phyloP scores from a whole-genome alignment of 2,329 filamentous ascomycete species.

The Xylaria sp. region DNA sequence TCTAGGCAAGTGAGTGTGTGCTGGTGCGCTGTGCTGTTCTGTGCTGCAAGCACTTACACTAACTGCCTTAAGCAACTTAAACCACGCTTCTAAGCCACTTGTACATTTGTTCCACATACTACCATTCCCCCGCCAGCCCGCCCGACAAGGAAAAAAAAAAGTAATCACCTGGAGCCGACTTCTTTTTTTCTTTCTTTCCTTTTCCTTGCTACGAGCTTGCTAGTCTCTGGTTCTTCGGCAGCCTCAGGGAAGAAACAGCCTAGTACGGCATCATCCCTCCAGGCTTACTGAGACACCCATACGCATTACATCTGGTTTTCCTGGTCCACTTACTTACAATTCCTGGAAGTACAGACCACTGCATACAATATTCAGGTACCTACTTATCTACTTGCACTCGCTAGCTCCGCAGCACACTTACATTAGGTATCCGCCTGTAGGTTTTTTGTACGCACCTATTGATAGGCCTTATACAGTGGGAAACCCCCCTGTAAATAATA shows the following conservation, averaged over 20 bases:
- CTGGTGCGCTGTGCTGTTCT: constrained; percentile 5
- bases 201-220: background rate
- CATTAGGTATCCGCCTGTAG: background rate
- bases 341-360: background rate
- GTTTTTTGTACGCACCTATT: constrained; percentile 20
- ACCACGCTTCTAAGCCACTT: constrained; percentile 24
- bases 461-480: constrained; percentile 30
- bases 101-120: constrained; percentile 2
- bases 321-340: background rate
- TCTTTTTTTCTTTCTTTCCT: constrained; percentile 16
- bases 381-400: background rate
- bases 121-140: background rate
- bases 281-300: background rate
- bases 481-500: constrained; percentile 8
- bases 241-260: constrained; percentile 5
- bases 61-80: background rate
- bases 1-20: background rate
- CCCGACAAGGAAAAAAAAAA: constrained; percentile 23
- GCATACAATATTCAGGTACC: background rate
- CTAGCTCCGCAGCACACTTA: background rate
- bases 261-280: background rate
- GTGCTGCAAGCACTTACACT: constrained; percentile 32
- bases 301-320: constrained; percentile 4
- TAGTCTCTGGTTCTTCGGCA: constrained; percentile 5
- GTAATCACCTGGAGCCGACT: constrained; percentile 19